Conservation (phyloP, 2,329 filamentous ascomycete species). For the Clonostachys chloroleuca region DNA sequence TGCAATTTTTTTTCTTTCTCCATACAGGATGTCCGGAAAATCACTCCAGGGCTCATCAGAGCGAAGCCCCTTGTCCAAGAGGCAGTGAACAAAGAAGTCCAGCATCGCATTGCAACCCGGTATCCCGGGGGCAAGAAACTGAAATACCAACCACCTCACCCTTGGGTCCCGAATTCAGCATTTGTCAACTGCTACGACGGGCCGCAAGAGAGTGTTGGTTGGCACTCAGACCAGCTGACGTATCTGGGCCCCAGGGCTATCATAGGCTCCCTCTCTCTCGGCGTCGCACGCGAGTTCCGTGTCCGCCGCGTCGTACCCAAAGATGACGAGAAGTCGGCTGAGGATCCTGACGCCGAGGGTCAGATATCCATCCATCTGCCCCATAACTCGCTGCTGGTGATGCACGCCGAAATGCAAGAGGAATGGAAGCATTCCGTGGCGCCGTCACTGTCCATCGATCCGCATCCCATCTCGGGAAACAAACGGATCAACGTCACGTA, state of each 20-base stretch:
- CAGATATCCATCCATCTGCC: conserved; percentile 92
- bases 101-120: conserved; percentile 59
- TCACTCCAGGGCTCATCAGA: conserved; percentile 68
- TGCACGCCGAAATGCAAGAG: conserved; percentile 98
- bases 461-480: conserved; percentile 77
- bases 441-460: conserved; percentile 71
- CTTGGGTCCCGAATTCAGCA: conserved; percentile 83
- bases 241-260: conserved; percentile 86
- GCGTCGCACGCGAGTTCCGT: conserved; percentile 90
- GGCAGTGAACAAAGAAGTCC: conserved; percentile 75
- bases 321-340: conserved; percentile 34
- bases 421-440: conserved; percentile 90
- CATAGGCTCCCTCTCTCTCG: conserved; percentile 86
- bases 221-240: conserved; percentile 88
- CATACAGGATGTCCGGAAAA: conserved; percentile 66
- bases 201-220: conserved; percentile 78
- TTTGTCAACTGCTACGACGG: conserved; percentile 95
- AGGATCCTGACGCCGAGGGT: conserved; percentile 62
- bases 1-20: neutral
- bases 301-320: conserved; percentile 71
- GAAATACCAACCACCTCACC: conserved; percentile 65
- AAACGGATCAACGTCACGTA: conserved; percentile 93
- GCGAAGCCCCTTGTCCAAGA: conserved; percentile 68
- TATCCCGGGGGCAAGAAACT: conserved; percentile 72
- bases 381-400: conserved; percentile 88